Evolutionary conservation across 2,329 filamentous ascomycete genomes (phyloP), one percentile per base, ranked within the genome.

Genomic region (Leptographium wingfieldii): DNA sequence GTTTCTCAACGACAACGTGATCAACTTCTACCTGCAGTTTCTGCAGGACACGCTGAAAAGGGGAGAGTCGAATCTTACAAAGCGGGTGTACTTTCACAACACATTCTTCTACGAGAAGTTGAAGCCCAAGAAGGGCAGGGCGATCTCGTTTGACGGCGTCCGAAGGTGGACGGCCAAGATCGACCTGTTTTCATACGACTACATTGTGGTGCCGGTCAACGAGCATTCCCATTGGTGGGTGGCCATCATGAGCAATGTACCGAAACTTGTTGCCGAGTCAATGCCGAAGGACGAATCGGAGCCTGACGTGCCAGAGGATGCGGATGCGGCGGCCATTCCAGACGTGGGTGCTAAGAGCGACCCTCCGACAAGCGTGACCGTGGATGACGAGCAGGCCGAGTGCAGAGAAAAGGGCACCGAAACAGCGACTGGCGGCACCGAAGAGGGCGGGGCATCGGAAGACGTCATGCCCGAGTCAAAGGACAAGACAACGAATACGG

Each of bases 191-290:
- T 80, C 79, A 6, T 91, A 89, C 66, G 90, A 96, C 69, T 96
- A 92, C 70, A 85, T 97, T 61, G 80, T 97, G 12, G 87, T 99
- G 7, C 94, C 94, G 0, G 90, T 99, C 70, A 95, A 96, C 67
- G 88, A 96, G 69, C 77, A 83, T 65, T 74, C 78, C 1, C 94
- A 99, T 71, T 99, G 95, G 94, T 97, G 94, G 72, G 76, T 97
- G 65, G 91, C 90, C 16, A 92, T 99, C 60, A 92, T 99, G 58
- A 96, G 90, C 79, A 96, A 99, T 67, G 80, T 92, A 2, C 81
- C 83, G 3, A 84, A 80, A 57, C 77, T 94, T 27, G 68, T 83
- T 9, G 70, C 69, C 2, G 57, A 43, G 2, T 58, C 61, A 1
- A 9, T 56, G 38, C 38, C 55, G 1, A 12, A 35, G 29, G 51